A percentile compares a stretch with the other conserved stretches of the same genome.
Evolutionary conservation across 768 basidiomycete species (phyloP).

Genomic region (Amanita thiersii): DNA sequence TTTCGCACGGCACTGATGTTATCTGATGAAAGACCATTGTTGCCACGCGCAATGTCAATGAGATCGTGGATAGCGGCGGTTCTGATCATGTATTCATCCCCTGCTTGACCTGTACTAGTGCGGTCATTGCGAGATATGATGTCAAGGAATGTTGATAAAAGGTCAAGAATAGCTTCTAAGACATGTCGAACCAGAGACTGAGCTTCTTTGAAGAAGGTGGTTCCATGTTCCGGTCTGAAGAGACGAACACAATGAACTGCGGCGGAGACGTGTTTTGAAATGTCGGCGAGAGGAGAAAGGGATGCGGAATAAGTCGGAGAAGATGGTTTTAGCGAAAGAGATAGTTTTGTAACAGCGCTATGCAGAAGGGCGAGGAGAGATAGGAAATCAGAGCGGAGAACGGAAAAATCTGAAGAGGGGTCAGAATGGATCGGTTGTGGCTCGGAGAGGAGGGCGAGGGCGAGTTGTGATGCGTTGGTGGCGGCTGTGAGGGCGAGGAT

Average conservation of each 20-base stretch:
- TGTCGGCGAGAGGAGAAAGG: conserved; percentile 42
- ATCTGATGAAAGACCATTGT: conserved; percentile 41
- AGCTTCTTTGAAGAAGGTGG: conserved; percentile 37
- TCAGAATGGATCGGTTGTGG: conserved; percentile 17
- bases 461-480: no score
- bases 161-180: conserved; percentile 32
- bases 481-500: no score
- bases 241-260: conserved; percentile 43
- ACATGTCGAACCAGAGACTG: conserved; percentile 29
- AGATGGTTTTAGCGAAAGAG: conserved; percentile 54
- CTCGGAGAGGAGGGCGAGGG: conserved; percentile 20
- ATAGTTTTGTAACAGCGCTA: conserved; percentile 47
- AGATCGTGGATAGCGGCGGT: conserved; percentile 57
- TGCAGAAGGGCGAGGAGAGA: conserved; percentile 54
- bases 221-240: conserved; percentile 37
- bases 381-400: conserved; percentile 47
- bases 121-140: conserved; percentile 17
- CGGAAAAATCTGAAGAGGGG: conserved; percentile 24
- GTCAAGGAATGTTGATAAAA: conserved; percentile 35
- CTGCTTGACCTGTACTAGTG: conserved; percentile 15
- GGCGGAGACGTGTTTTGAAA: conserved; percentile 38
- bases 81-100: conserved; percentile 45
- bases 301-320: conserved; percentile 45
- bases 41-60: conserved; percentile 40
- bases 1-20: conserved; percentile 52